These are phyloP conservation scores for Monosporascus ibericus DNA, from an alignment of 2,329 filamentous ascomycete genomes.

Conservation along the genomic window DNA sequence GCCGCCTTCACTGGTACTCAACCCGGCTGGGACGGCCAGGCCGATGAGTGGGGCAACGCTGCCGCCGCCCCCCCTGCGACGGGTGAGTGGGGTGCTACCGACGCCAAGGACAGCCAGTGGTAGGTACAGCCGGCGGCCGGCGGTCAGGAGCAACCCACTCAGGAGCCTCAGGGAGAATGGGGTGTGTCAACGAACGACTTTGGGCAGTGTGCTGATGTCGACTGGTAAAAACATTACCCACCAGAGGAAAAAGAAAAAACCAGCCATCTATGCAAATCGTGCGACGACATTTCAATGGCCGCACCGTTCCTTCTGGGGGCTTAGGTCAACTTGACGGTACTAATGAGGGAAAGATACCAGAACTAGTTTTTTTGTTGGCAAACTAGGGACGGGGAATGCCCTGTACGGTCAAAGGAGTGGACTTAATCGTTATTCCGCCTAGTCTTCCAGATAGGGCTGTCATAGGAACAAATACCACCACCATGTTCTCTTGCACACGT, in stretches of 20 bases:
- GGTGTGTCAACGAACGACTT: background rate
- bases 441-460: conserved; percentile 13
- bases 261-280: conserved; percentile 3
- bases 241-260: background rate
- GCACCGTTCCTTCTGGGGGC: conserved; percentile 27
- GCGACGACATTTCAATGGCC: conserved; percentile 12
- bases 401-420: conserved; percentile 82
- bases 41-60: conserved; percentile 54
- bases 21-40: conserved; percentile 43
- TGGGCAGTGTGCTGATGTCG: conserved; percentile 1
- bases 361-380: conserved; percentile 29
- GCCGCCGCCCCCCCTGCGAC: conserved; percentile 61
- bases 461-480: conserved; percentile 11
- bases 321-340: conserved; percentile 62
- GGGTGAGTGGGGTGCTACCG: conserved; percentile 62
- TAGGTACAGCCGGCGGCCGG: conserved; percentile 10
- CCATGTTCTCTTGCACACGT: conserved; percentile 2
- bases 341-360: conserved; percentile 99
- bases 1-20: conserved; percentile 61
- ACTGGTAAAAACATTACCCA: conserved; percentile 9
- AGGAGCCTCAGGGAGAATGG: conserved; percentile 32
- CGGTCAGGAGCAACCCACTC: background rate
- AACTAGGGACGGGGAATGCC: conserved; percentile 81
- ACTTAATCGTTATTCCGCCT: conserved; percentile 81
- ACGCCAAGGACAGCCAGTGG: conserved; percentile 35